phyloP scores from a whole-genome alignment of 1,284 basidiomycete genomes.

The Dichomitus squalens region DNA sequence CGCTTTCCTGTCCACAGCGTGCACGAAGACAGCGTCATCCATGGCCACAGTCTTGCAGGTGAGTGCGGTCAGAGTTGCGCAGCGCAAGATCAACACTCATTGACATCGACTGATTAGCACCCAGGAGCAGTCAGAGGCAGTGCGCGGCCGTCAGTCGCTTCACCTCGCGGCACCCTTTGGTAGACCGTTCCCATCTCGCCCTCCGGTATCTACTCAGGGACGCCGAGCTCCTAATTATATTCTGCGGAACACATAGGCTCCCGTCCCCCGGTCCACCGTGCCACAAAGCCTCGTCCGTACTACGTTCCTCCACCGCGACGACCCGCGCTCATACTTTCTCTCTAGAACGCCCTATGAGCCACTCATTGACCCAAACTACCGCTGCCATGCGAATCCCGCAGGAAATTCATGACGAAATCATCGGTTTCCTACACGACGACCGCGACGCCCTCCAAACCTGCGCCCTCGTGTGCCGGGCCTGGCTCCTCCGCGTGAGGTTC shows the following conservation, averaged over 20 bases:
- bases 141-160: background rate
- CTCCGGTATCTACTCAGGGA: background rate
- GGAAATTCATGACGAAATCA: slow-evolving; percentile 37
- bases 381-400: slow-evolving; percentile 19
- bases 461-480: slow-evolving; percentile 37
- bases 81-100: background rate
- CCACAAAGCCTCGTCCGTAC: background rate
- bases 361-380: background rate
- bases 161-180: background rate
- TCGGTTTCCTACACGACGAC: slow-evolving; percentile 34
- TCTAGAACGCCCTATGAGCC: background rate
- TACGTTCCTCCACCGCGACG: background rate
- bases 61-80: background rate
- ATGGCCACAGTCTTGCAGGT: background rate
- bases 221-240: background rate
- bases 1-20: background rate
- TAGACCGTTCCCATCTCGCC: background rate
- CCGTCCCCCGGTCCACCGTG: background rate
- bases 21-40: background rate
- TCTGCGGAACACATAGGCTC: background rate
- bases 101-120: background rate
- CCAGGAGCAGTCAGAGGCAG: background rate
- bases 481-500: slow-evolving; percentile 36
- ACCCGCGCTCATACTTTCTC: background rate
- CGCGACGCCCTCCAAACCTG: slow-evolving; percentile 30